A percentile compares a stretch with the other conserved stretches of the same genome.
These are phyloP conservation scores for Alternaria alternata DNA, from an alignment of 2,329 filamentous ascomycete genomes.

Conservation along the genomic window DNA sequence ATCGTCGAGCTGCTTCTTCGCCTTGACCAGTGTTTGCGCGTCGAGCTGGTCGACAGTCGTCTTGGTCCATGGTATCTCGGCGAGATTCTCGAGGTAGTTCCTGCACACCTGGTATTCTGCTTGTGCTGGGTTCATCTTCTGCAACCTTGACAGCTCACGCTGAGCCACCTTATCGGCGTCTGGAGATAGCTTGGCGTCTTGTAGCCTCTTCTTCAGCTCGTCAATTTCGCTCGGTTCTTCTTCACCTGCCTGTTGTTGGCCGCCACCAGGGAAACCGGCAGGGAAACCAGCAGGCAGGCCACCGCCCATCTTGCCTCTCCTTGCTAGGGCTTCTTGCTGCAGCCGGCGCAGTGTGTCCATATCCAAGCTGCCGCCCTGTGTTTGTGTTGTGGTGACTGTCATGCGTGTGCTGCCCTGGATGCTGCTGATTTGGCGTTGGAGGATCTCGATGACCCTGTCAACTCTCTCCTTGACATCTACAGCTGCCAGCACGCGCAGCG, in stretches of 20 bases:
- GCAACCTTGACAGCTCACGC: slow-evolving; percentile 83
- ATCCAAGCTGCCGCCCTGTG: slow-evolving; percentile 52
- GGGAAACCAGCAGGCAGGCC: slow-evolving; percentile 50
- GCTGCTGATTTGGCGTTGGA: slow-evolving; percentile 80
- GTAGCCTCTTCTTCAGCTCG: slow-evolving; percentile 86
- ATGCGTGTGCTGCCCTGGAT: slow-evolving; percentile 91
- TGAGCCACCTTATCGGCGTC: slow-evolving; percentile 93
- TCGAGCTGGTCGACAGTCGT: slow-evolving; percentile 87
- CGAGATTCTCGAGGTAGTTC: slow-evolving; percentile 91
- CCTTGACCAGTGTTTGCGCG: slow-evolving; percentile 76
- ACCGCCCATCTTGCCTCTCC: slow-evolving; percentile 43
- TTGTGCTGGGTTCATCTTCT: slow-evolving; percentile 95
- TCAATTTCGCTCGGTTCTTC: slow-evolving; percentile 90
- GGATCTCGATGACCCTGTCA: slow-evolving; percentile 80
- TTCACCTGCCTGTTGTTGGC: slow-evolving; percentile 62
- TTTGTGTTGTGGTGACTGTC: slow-evolving; percentile 75
- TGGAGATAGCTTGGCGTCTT: slow-evolving; percentile 79
- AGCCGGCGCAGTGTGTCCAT: slow-evolving; percentile 55
- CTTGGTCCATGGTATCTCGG: slow-evolving; percentile 91
- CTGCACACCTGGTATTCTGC: slow-evolving; percentile 94
- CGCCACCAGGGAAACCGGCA: slow-evolving; percentile 53
- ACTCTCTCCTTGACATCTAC: slow-evolving; percentile 80
- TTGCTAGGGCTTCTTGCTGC: slow-evolving; percentile 53
- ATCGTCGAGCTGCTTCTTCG: slow-evolving; percentile 89
- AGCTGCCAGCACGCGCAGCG: slow-evolving; percentile 83